Conservation (phyloP, 2,329 filamentous ascomycete species). For the Colletotrichum sansevieriae region DNA sequence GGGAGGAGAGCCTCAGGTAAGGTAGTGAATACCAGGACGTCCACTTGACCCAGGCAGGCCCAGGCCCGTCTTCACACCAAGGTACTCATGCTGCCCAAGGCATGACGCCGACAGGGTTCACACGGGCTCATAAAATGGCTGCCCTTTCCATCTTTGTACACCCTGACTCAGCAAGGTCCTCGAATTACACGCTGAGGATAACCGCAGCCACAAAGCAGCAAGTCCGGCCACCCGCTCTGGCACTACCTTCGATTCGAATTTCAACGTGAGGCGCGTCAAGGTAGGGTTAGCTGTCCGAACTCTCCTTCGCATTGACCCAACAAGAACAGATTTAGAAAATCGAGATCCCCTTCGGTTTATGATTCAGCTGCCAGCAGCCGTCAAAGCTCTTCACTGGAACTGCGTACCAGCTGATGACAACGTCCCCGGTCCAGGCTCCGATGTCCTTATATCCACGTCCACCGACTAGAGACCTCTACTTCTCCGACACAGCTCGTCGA, state of each 20-base stretch:
- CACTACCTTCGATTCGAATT: conserved; percentile 1
- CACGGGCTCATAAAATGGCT: background rate
- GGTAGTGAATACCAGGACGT: background rate
- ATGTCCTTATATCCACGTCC: background rate
- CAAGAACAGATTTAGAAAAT: background rate
- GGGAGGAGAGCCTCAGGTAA: background rate
- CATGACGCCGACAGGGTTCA: background rate
- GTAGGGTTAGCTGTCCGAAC: too few relatives aligned
- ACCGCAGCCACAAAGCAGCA: conserved; percentile 2
- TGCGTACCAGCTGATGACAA: conserved; percentile 5
- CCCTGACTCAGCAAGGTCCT: background rate
- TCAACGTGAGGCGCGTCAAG: background rate
- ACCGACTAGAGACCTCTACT: background rate
- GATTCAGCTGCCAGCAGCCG: background rate
- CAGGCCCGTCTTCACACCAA: conserved; percentile 1
- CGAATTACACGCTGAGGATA: background rate
- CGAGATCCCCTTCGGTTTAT: background rate
- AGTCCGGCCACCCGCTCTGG: background rate
- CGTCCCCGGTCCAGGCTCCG: background rate
- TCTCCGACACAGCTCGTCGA: background rate
- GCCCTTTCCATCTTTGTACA: background rate
- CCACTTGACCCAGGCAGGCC: background rate
- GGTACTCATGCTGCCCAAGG: conserved; percentile 3
- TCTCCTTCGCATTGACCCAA: too few relatives aligned
- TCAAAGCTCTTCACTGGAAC: background rate